Evolutionary conservation across 2,329 filamentous ascomycete species (phyloP).

Genomic region (Elsinoe ampelina): DNA sequence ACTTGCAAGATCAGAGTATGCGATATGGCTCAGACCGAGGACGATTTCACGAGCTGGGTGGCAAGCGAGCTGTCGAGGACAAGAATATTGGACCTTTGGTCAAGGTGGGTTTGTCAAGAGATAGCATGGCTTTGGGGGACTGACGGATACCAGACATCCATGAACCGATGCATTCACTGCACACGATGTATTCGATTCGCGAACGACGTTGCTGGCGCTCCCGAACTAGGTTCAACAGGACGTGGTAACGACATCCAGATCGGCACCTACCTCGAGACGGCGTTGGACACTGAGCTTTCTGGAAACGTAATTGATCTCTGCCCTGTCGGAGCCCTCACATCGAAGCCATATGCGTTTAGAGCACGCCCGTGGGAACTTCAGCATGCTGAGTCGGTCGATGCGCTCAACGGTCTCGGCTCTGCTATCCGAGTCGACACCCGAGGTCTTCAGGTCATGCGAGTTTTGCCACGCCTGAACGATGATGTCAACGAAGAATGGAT

Average conservation of each 20-base stretch:
- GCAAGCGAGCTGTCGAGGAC: slow-evolving; percentile 97
- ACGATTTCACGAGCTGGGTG: slow-evolving; percentile 88
- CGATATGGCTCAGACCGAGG: slow-evolving; percentile 92
- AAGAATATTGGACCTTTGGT: slow-evolving; percentile 98
- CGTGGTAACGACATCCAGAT: slow-evolving; percentile 97
- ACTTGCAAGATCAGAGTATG: slow-evolving; percentile 99
- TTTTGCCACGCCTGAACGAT: slow-evolving; percentile 87
- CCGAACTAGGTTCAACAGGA: slow-evolving; percentile 87
- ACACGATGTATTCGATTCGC: slow-evolving; percentile 95
- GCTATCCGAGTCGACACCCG: slow-evolving; percentile 91
- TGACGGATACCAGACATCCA: slow-evolving; percentile 59
- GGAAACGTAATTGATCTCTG: slow-evolving; percentile 97
- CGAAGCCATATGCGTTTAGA: slow-evolving; percentile 96
- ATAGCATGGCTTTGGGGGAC: slow-evolving; percentile 13
- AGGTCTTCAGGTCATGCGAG: slow-evolving; percentile 91
- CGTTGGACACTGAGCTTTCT: slow-evolving; percentile 87
- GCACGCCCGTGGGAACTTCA: slow-evolving; percentile 95
- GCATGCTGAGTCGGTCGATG: slow-evolving; percentile 91
- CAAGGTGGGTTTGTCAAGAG: slow-evolving; percentile 45
- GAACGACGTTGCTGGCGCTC: slow-evolving; percentile 92
- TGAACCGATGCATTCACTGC: slow-evolving; percentile 99
- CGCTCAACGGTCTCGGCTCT: slow-evolving; percentile 83
- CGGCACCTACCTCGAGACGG: slow-evolving; percentile 91
- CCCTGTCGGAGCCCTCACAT: slow-evolving; percentile 90
- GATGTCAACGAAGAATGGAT: slow-evolving; percentile 99